A percentile compares a stretch with the other conserved stretches of the same genome.
These are phyloP conservation scores for Aspergillus sclerotioniger DNA, from an alignment of 495 filamentous ascomycete genomes.

Conservation along the genomic window DNA sequence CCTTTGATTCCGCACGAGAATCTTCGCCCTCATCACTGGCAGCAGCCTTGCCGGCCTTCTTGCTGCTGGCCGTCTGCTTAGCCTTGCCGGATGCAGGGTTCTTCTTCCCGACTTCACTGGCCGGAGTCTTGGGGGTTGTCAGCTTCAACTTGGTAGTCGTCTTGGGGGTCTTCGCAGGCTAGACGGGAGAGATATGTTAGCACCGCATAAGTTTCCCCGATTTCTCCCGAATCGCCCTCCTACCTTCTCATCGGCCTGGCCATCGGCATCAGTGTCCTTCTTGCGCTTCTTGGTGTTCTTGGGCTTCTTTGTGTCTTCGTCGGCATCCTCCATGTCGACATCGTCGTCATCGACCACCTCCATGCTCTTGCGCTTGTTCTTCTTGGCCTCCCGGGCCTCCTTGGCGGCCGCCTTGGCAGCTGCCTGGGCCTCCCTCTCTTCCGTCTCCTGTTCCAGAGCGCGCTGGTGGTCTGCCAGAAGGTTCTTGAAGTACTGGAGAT, in stretches of 20 bases:
- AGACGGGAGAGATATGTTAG: slow-evolving; percentile 20
- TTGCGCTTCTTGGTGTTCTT: slow-evolving; percentile 66
- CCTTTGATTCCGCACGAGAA: slow-evolving; percentile 42
- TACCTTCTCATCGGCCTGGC: slow-evolving; percentile 46
- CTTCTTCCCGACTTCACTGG: slow-evolving; percentile 45
- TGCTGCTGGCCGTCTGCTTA: slow-evolving; percentile 49
- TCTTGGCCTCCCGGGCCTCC: slow-evolving; percentile 56
- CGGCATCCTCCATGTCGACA: slow-evolving; percentile 72
- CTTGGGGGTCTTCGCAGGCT: slow-evolving; percentile 61
- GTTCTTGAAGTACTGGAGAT: slow-evolving; percentile 72
- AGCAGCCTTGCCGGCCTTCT: slow-evolving; percentile 39
- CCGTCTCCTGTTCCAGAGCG: slow-evolving; percentile 58
- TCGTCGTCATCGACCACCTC: slow-evolving; percentile 58
- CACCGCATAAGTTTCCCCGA: background rate
- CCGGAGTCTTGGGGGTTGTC: slow-evolving; percentile 51
- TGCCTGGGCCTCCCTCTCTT: slow-evolving; percentile 56
- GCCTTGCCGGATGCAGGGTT: slow-evolving; percentile 57
- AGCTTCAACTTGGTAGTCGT: slow-evolving; percentile 53
- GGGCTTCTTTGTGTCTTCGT: slow-evolving; percentile 51
- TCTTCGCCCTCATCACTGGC: slow-evolving; percentile 46
- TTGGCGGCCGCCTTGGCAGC: slow-evolving; percentile 60
- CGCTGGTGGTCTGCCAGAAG: slow-evolving; percentile 61
- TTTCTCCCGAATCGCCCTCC: background rate
- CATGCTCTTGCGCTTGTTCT: slow-evolving; percentile 64
- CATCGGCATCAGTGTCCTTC: slow-evolving; percentile 62